phyloP scores from a whole-genome alignment of 2,329 filamentous ascomycete species.

The Aspergillus floridensis region DNA sequence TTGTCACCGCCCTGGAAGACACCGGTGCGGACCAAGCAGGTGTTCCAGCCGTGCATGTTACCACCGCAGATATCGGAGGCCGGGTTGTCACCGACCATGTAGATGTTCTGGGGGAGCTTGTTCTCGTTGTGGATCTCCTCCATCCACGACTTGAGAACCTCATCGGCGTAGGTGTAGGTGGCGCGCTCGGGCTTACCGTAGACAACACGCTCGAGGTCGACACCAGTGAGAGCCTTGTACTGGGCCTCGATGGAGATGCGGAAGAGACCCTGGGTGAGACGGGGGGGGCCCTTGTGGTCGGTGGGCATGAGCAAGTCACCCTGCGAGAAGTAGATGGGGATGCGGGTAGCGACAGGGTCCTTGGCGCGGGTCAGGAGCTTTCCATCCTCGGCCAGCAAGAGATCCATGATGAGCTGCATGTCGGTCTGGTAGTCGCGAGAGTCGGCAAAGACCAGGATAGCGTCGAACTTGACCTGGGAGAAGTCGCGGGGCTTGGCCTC shows the following conservation, averaged over 20 bases:
- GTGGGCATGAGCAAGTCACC: slow-evolving; percentile 64
- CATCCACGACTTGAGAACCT: slow-evolving; percentile 72
- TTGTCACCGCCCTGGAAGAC: slow-evolving; percentile 76
- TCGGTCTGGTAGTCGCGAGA: slow-evolving; percentile 72
- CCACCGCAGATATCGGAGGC: slow-evolving; percentile 72
- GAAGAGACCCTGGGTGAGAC: slow-evolving; percentile 74
- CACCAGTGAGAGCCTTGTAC: slow-evolving; percentile 60
- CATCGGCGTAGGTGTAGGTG: slow-evolving; percentile 77
- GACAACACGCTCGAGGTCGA: slow-evolving; percentile 70
- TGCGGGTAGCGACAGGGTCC: slow-evolving; percentile 63
- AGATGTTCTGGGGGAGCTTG: slow-evolving; percentile 65
- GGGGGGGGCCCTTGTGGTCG: slow-evolving; percentile 60
- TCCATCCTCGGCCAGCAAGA: slow-evolving; percentile 67
- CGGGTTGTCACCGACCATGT: slow-evolving; percentile 76
- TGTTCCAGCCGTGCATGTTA: slow-evolving; percentile 82
- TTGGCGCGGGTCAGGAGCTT: slow-evolving; percentile 63
- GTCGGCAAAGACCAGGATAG: slow-evolving; percentile 73
- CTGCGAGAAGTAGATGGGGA: slow-evolving; percentile 73
- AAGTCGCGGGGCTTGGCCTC: slow-evolving; percentile 70
- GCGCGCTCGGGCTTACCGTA: slow-evolving; percentile 73
- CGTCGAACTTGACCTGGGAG: slow-evolving; percentile 67
- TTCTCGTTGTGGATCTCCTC: slow-evolving; percentile 71
- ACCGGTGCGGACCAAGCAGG: slow-evolving; percentile 72
- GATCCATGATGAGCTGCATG: slow-evolving; percentile 73
- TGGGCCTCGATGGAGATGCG: slow-evolving; percentile 71